These are phyloP conservation scores for Letharia lupina DNA, from an alignment of 495 filamentous ascomycete species.

Conservation along the genomic window DNA sequence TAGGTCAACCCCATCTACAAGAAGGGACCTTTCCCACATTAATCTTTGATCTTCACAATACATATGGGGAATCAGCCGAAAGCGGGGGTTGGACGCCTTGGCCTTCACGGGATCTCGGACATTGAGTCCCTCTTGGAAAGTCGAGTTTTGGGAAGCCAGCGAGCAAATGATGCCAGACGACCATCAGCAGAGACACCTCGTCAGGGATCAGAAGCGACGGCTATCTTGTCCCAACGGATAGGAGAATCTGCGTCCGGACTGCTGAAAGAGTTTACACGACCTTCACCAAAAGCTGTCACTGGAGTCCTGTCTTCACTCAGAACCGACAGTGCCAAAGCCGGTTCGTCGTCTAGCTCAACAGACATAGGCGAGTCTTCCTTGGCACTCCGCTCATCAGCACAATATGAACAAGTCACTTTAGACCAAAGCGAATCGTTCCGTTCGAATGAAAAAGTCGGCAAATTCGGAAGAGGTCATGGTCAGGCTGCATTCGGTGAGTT, in stretches of 20 bases:
- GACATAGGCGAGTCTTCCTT: not conserved
- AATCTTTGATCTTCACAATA: not conserved
- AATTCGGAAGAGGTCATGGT: not conserved
- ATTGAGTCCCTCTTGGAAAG: not conserved
- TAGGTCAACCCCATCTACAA: not conserved
- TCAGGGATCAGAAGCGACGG: not conserved
- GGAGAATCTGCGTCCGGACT: constrained; percentile 21
- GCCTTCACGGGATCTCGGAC: not conserved
- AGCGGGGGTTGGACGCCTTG: not conserved
- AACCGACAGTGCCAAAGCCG: constrained; percentile 3
- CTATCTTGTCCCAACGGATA: constrained; percentile 14
- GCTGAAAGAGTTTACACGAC: not conserved
- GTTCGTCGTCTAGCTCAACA: constrained; percentile 2
- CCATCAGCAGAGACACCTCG: constrained; percentile 14
- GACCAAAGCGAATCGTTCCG: constrained; percentile 11
- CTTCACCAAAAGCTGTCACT: constrained; percentile 4
- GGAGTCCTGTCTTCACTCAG: constrained; percentile 4
- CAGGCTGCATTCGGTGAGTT: constrained; percentile 14
- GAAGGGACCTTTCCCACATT: not conserved
- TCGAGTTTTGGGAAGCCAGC: not conserved
- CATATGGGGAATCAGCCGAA: not conserved
- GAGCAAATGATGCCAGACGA: not conserved
- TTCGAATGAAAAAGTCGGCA: not conserved
- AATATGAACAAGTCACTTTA: too few relatives aligned
- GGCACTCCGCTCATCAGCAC: not conserved